These are phyloP conservation scores for Coemansia sp. DNA, from an alignment of 192 early-diverging fungal species.

Conservation along the genomic window DNA sequence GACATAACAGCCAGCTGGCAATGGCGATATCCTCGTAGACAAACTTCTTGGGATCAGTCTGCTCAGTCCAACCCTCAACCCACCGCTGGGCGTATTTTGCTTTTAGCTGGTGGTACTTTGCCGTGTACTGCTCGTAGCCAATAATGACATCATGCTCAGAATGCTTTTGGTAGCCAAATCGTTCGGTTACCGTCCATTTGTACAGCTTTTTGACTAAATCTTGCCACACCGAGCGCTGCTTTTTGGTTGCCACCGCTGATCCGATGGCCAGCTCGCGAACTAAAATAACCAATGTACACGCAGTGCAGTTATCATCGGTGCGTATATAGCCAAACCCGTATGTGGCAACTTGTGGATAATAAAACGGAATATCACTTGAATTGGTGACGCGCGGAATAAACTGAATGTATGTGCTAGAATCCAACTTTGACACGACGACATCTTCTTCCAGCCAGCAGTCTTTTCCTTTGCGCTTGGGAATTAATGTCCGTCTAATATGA, in stretches of 20 bases:
- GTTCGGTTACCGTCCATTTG: conserved; percentile 73
- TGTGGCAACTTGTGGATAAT: conserved; percentile 41
- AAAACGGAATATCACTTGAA: conserved; percentile 46
- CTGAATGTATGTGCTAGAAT: conserved; percentile 17
- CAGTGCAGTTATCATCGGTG: background rate
- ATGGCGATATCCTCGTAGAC: conserved; percentile 88
- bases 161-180: conserved; percentile 72
- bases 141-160: conserved; percentile 70
- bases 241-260: conserved; percentile 30
- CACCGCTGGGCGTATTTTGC: conserved; percentile 62
- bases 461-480: conserved; percentile 51
- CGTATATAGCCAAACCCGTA: conserved; percentile 41
- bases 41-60: conserved; percentile 81
- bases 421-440: conserved; percentile 20
- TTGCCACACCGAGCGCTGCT: conserved; percentile 61
- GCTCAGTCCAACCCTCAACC: conserved; percentile 77
- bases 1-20: conserved; percentile 74
- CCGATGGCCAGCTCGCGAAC: conserved; percentile 20
- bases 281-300: conserved; percentile 16
- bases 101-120: conserved; percentile 68
- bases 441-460: conserved; percentile 35
- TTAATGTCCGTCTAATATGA: conserved; percentile 23
- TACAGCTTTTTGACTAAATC: conserved; percentile 65
- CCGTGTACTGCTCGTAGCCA: conserved; percentile 64
- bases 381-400: conserved; percentile 25